Evolutionary conservation across 768 basidiomycete genomes (phyloP).

Genomic region (Pholiota microspora): DNA sequence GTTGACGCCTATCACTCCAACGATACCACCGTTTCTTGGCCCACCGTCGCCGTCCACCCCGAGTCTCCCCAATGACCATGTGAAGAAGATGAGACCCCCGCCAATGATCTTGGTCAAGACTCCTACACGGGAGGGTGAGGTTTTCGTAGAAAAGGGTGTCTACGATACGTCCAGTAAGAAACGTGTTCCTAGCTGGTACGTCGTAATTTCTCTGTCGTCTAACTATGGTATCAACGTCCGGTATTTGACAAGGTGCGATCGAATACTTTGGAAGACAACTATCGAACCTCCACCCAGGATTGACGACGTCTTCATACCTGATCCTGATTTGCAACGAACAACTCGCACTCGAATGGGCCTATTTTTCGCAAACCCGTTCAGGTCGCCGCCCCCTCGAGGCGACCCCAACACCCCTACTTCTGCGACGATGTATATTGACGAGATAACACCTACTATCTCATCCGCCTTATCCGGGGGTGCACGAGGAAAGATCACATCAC

Average conservation of each 20-base stretch:
- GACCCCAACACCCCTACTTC: slow-evolving; percentile 34
- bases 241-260: slow-evolving; percentile 62
- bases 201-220: slow-evolving; percentile 8
- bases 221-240: background rate
- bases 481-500: background rate
- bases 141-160: slow-evolving; percentile 55
- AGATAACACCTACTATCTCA: background rate
- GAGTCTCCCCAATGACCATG: background rate
- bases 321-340: slow-evolving; percentile 26
- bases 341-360: slow-evolving; percentile 40
- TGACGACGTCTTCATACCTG: slow-evolving; percentile 34
- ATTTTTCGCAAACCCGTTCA: slow-evolving; percentile 53
- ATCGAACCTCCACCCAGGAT: slow-evolving; percentile 30
- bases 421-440: slow-evolving; percentile 14
- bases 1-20: slow-evolving; percentile 6
- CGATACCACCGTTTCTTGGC: slow-evolving; percentile 1
- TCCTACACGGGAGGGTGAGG: slow-evolving; percentile 24
- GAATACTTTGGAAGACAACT: slow-evolving; percentile 81
- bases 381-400: slow-evolving; percentile 39
- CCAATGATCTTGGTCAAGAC: slow-evolving; percentile 30
- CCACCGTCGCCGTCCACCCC: slow-evolving; percentile 5
- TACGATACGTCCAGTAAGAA: slow-evolving; percentile 82
- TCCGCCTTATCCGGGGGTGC: background rate
- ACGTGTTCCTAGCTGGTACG: slow-evolving; percentile 83
- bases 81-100: slow-evolving; percentile 24